A percentile compares a stretch with the other conserved stretches of the same genome.
These are phyloP conservation scores for Malus hybrid DNA, from an alignment of 331 rosid species.

Conservation along the genomic window DNA sequence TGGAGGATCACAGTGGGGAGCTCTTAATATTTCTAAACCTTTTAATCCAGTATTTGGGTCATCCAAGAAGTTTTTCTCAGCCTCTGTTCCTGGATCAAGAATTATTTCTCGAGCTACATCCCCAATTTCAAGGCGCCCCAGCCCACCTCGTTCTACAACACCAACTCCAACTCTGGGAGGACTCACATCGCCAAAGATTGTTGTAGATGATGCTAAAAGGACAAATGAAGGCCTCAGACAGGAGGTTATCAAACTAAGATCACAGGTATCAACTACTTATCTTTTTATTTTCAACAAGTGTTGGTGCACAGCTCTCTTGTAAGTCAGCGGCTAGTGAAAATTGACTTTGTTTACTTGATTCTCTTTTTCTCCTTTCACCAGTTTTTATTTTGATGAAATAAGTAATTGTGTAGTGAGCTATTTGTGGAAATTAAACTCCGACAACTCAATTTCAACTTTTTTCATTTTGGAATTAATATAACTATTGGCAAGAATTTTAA, in stretches of 20 bases:
- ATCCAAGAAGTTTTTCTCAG: constrained; percentile 95
- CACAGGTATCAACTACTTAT: constrained; percentile 52
- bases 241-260: constrained; percentile 88
- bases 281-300: background rate
- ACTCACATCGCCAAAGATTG: constrained; percentile 89
- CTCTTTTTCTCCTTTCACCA: background rate
- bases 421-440: background rate
- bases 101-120: constrained; percentile 98
- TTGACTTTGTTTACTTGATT: background rate
- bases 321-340: background rate
- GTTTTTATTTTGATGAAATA: background rate
- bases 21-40: constrained; percentile 78
- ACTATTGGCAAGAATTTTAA: background rate
- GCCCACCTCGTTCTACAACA: constrained; percentile 99
- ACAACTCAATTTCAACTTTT: background rate
- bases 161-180: constrained; percentile 99
- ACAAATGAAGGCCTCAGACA: constrained; percentile 85
- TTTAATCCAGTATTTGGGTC: constrained; percentile 97
- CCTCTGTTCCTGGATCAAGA: constrained; percentile 99
- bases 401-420: background rate
- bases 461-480: too few species aligned
- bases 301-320: background rate
- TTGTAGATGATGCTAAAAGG: constrained; percentile 78
- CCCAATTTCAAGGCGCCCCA: constrained; percentile 94
- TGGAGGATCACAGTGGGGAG: constrained; percentile 97